phyloP scores from a whole-genome alignment of 306 rosid genomes.

The Vigna reflexopilosa region DNA sequence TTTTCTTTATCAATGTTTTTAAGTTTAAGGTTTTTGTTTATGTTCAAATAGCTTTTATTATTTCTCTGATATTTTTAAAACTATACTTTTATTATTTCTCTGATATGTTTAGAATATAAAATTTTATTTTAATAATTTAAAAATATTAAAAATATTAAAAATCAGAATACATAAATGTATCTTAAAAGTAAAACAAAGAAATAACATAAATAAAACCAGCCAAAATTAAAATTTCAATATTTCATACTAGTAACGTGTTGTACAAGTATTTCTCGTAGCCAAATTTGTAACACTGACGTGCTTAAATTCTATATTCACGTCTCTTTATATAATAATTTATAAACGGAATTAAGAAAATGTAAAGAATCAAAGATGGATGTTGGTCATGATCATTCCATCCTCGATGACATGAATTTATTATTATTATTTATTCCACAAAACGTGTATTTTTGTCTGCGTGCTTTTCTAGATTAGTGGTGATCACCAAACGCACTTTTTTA shows the following conservation, averaged over 20 bases:
- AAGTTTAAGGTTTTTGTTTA: too few species aligned
- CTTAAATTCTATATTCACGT: neutral
- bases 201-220: too few species aligned
- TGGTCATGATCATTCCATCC: conserved; percentile 47
- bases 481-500: neutral
- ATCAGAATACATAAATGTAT: too few species aligned
- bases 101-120: too few species aligned
- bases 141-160: too few species aligned
- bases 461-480: conserved; percentile 40
- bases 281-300: neutral
- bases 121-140: too few species aligned
- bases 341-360: neutral
- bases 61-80: too few species aligned
- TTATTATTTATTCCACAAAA: conserved; percentile 30
- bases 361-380: conserved; percentile 33
- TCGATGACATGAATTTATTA: conserved; percentile 12
- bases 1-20: neutral
- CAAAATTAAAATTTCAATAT: neutral
- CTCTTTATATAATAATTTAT: neutral
- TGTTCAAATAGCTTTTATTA: too few species aligned
- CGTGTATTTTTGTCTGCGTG: conserved; percentile 37
- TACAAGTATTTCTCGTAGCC: too few species aligned
- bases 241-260: neutral
- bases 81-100: too few species aligned
- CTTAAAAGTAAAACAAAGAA: too few species aligned